These are phyloP conservation scores for Ogataea zsoltii DNA, from an alignment of 805 yeast species.

Conservation along the genomic window DNA sequence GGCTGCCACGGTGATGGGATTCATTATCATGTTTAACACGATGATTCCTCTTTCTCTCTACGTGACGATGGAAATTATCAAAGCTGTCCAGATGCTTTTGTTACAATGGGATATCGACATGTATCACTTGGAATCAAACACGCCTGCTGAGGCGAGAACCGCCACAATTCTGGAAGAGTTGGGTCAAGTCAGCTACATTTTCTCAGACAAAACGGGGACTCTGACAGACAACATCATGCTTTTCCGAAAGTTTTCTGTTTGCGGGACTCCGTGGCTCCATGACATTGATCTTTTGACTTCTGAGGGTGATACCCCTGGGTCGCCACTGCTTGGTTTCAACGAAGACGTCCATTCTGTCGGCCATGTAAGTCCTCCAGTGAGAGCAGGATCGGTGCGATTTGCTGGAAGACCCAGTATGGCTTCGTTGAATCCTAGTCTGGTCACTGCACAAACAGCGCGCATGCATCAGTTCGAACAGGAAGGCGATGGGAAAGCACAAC, in stretches of 20 bases:
- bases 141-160: slow-evolving; percentile 93
- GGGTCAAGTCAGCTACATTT: slow-evolving; percentile 94
- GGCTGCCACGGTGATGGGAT: slow-evolving; percentile 92
- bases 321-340: slow-evolving; percentile 2
- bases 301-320: slow-evolving; percentile 20
- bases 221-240: slow-evolving; percentile 93
- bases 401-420: slow-evolving; percentile 63
- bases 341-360: slow-evolving; percentile 6
- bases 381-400: slow-evolving; percentile 27
- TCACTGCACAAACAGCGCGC: slow-evolving; percentile 42
- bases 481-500: background rate
- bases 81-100: slow-evolving; percentile 78
- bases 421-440: slow-evolving; percentile 32
- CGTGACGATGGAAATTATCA: slow-evolving; percentile 95
- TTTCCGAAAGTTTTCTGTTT: slow-evolving; percentile 82
- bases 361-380: background rate
- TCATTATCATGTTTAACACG: slow-evolving; percentile 95
- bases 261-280: slow-evolving; percentile 90
- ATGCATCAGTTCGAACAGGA: slow-evolving; percentile 37
- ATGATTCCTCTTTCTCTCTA: slow-evolving; percentile 92
- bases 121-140: slow-evolving; percentile 81
- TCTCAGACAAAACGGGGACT: slow-evolving; percentile 97
- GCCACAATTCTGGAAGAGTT: slow-evolving; percentile 94
- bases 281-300: slow-evolving; percentile 52
- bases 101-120: slow-evolving; percentile 92